Base-by-base conservation (phyloP, 2,329 filamentous ascomycete species). In the Colletotrichum lini region DNA sequence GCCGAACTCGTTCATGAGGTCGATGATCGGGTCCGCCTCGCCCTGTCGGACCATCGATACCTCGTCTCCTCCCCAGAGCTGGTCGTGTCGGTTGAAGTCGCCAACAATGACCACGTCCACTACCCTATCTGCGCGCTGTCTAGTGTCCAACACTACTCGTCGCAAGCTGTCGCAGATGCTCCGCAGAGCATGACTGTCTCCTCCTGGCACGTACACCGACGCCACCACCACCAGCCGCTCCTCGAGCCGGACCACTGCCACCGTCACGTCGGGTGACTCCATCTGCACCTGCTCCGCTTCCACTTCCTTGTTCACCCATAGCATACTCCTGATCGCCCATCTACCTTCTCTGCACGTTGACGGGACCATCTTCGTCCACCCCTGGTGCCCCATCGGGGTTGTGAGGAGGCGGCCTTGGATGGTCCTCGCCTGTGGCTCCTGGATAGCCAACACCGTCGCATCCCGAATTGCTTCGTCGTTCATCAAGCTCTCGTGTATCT, bases 1-100 rank as follows among this genome's bases (percentile, higher is more conserved):
- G 52, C 60, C 65, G 70, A 76, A 76, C 47, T 81, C 75, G 71
- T 69, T 78, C 73, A 82, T 82, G 4, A 83, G 73, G 60, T 81
- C 73, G 58, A 83, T 78, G 53, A 82, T 81, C 60, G 61, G 72
- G 58, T 81, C 76, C 26, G 76, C 80, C 75, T 82, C 78, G n/a
- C 81, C 80, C 72, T 83, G 73, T 65, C 78, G 77, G 23, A 45
- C 52, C 16, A 54, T 21, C 6, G 47, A 70, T 23, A 74, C 62
- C 13, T 72, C 65, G 16, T 74, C 72, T 35, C 72, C 75, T 69
- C 72, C 74, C 75, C 53, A 76, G 10, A 77, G 67, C 26, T 72
- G 42, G 50, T 75, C 65, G 18, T 75, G 52, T 9, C 67, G 54
- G 30, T 75, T 75, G 47, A 76, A 76, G 65, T 75, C 70, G 2